phyloP scores from a whole-genome alignment of 2,329 filamentous ascomycete species.

The Diaporthe vaccinii region DNA sequence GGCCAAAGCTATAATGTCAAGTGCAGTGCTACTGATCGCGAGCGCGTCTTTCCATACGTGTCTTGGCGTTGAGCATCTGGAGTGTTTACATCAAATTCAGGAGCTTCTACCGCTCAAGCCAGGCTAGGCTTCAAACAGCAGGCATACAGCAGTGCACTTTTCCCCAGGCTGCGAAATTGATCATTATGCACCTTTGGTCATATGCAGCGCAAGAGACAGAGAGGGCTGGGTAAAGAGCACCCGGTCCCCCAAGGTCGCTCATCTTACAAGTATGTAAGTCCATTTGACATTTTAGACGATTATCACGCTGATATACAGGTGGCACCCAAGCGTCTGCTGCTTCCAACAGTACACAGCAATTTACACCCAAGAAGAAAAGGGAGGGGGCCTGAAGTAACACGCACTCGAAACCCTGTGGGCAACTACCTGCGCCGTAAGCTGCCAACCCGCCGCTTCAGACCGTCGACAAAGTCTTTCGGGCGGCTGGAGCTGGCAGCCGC shows the following conservation, averaged over 20 bases:
- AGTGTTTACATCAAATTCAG: neutral
- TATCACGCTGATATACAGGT: neutral
- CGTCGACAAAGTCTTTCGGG: slow-evolving; percentile 61
- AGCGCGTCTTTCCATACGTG: neutral
- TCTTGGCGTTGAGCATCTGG: too few species aligned
- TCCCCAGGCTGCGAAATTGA: too few species aligned
- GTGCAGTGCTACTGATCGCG: neutral
- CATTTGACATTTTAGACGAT: neutral
- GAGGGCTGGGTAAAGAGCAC: neutral
- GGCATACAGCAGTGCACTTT: neutral
- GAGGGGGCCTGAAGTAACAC: neutral
- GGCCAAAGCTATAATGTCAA: neutral
- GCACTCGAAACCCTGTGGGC: neutral
- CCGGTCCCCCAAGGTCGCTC: neutral
- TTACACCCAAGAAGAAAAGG: neutral
- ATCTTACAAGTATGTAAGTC: neutral
- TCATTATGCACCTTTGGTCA: neutral
- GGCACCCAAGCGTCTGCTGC: neutral
- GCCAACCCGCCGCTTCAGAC: slow-evolving; percentile 67
- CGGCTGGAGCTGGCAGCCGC: slow-evolving; percentile 49
- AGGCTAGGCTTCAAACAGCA: neutral
- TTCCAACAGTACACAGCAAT: neutral
- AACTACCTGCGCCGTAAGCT: slow-evolving; percentile 62
- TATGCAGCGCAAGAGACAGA: neutral
- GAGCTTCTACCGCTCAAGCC: neutral